Percentiles rank a stretch among this genome's conserved stretches.
These are phyloP conservation scores for Eudorina sp. DNA, from an alignment of 139 green algal genomes.

Conservation along the genomic window DNA sequence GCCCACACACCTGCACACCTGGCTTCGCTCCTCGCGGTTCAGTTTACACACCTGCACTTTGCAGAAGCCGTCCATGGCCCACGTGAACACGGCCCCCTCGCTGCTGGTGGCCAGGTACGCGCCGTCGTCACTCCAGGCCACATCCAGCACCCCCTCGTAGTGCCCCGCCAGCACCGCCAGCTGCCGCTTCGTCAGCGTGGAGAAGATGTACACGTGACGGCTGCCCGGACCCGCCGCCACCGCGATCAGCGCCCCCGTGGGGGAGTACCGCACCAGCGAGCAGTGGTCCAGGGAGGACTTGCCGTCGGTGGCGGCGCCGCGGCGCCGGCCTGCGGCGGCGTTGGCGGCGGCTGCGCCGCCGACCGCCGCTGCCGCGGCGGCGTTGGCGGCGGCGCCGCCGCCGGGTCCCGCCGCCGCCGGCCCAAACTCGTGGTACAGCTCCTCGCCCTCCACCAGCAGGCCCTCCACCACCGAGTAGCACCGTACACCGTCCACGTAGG, in stretches of 20 bases:
- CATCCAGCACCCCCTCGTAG: slow-evolving; percentile 58
- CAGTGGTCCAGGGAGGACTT: slow-evolving; percentile 33
- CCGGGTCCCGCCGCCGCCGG: neutral
- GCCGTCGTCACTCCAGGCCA: slow-evolving; percentile 65
- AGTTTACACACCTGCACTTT: slow-evolving; percentile 10
- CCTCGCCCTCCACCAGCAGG: slow-evolving; percentile 50
- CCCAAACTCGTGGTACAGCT: slow-evolving; percentile 36
- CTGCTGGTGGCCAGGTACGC: slow-evolving; percentile 52
- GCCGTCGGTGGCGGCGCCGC: neutral
- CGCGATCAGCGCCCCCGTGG: slow-evolving; percentile 61
- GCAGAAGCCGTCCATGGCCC: slow-evolving; percentile 60
- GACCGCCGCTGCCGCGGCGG: neutral
- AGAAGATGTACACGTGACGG: slow-evolving; percentile 60
- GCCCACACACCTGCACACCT: too few species aligned
- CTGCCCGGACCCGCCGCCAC: slow-evolving; percentile 40
- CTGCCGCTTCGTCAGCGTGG: slow-evolving; percentile 56
- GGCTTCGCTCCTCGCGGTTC: too few species aligned
- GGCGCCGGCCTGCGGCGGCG: neutral
- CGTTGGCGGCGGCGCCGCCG: neutral
- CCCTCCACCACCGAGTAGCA: slow-evolving; percentile 52
- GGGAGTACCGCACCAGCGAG: slow-evolving; percentile 56
- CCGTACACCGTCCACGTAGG: slow-evolving; percentile 50
- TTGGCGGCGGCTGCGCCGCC: neutral
- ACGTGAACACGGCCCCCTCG: slow-evolving; percentile 65
- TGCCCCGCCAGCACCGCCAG: slow-evolving; percentile 56